Evolutionary conservation across 306 rosid species (phyloP), one percentile per base, ranked within the genome.

Genomic region (Castanea mollissima): DNA sequence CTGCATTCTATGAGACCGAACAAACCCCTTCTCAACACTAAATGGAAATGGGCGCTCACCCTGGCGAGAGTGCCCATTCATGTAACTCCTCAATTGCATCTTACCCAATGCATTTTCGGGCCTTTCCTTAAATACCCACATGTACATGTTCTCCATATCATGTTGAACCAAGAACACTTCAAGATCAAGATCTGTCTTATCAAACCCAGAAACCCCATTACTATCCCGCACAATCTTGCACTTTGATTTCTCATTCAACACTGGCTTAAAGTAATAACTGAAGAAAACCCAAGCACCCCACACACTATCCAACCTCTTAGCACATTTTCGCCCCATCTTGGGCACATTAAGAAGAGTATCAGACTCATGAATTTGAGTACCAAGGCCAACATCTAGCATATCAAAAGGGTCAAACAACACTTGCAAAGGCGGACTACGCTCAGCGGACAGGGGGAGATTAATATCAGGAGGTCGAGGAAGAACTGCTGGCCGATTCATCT

Each of bases 251-350:
- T 80, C 87, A 25, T 84, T 80, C 78, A 84, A 35, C 34, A 77
- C 87, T 3, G 84, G 82, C 78, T 84, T 84, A 35, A 80, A 84
- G 41, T 84, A 77, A 58, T 76, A 80, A 73, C 74, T 73, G 55
- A 84, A 84, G 85, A 84, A 84, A 54, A 84, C 68, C 82, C 82
- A 84, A 73, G 82, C 85, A 80, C 85, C 87, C 87, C 85, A 84
- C 2, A 84, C 74, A 58, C 84, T 80, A 46, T 84, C 87, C 54
- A 84, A 63, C 44, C 85, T 80, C 70, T 84, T 84, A 20, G 70
- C 38, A 5, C 81, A 73, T 75, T 80, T 84, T 3, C 87, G 20
- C 12, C 84, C 84, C 9, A 21, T 2, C 32, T 76, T 84, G 3
- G 85, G 79, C 18, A 76, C 58, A 69, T 77, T 76, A 27, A 80